Conservation (phyloP, 225 moss, liverwort and hornwort genomes). For the Pleurozium schreberi region DNA sequence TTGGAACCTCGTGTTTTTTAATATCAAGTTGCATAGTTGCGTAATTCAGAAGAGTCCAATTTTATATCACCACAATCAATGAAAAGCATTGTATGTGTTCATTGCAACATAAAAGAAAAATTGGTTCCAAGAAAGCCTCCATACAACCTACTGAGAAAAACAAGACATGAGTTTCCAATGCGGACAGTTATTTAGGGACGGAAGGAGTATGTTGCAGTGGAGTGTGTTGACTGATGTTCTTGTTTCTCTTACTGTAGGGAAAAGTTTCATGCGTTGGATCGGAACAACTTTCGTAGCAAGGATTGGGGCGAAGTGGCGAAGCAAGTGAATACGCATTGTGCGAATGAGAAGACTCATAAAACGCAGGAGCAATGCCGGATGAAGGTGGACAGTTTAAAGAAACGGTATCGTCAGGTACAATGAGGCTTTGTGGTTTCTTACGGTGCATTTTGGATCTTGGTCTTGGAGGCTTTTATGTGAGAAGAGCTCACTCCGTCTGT, state of each 20-base stretch:
- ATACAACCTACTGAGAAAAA: neutral
- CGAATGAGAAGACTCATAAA: constrained; percentile 48
- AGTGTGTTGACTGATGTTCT: neutral
- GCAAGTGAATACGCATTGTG: constrained; percentile 37
- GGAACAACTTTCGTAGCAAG: constrained; percentile 60
- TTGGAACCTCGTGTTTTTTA: neutral
- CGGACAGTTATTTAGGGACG: too few relatives aligned
- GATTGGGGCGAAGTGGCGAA: constrained; percentile 60
- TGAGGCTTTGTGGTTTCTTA: neutral
- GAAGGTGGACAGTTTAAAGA: constrained; percentile 67
- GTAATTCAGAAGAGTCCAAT: neutral
- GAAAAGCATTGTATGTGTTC: neutral
- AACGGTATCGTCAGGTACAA: constrained; percentile 53
- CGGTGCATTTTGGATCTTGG: neutral
- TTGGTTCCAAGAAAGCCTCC: neutral
- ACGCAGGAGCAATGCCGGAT: constrained; percentile 63
- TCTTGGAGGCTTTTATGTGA: neutral
- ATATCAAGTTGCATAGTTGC: neutral
- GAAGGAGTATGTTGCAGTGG: neutral
- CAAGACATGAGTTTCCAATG: neutral
- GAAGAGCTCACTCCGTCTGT: neutral
- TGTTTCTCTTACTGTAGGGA: constrained; percentile 6
- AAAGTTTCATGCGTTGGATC: constrained; percentile 56
- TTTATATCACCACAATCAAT: neutral
- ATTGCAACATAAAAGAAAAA: neutral